Evolutionary conservation across 2,329 filamentous ascomycete species (phyloP), one percentile per base, ranked within the genome.

Genomic region (Ophiobolus disseminans): DNA sequence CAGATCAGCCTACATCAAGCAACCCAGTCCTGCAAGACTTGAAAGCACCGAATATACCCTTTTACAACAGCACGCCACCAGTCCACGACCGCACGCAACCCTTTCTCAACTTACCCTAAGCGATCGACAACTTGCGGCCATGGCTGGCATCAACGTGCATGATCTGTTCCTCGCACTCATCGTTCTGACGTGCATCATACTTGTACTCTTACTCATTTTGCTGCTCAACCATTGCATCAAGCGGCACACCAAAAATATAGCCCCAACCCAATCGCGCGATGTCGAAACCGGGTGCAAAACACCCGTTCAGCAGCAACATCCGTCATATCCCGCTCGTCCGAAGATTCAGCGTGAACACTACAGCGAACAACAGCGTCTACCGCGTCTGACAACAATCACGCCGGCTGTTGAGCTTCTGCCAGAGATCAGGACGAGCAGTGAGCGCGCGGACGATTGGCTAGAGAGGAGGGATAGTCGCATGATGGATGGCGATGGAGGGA

Each of bases 381-480:
- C 37, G 16, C 54, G 19, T 41, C 31, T 45, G 11, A 37, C 38
- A 3, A 40, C 23, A n/a, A 32, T 21, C 8, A 37, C 45, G 5
- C 51, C 49, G 13, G 45, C 48, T 13, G 50, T 56, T n/a, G 45
- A 60, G 40, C 19, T 54, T 16, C 34, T 53, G 4, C 43, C 49
- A 2, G 39, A 53, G 20, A 58, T 58, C 11, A 45, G 45, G 8
- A 56, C 52, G 19, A 55, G 36, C 16, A 55, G 48, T n/a, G 53
- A 60, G 3, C 55, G 48, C 34, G 55, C 57, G 10, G 53, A 51
- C 22, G 43, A 53, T 25, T 63, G 60, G 60, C 20, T 62, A 32
- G 55, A 60, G n/a, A 43, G 45, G 17, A 54, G 55, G 7, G 48
- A 42, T 3, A 46, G 35, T 34, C 11, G 20, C 5, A 10, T 22